phyloP scores from a whole-genome alignment of 129 eudicot species.

The Artemisia argyi region DNA sequence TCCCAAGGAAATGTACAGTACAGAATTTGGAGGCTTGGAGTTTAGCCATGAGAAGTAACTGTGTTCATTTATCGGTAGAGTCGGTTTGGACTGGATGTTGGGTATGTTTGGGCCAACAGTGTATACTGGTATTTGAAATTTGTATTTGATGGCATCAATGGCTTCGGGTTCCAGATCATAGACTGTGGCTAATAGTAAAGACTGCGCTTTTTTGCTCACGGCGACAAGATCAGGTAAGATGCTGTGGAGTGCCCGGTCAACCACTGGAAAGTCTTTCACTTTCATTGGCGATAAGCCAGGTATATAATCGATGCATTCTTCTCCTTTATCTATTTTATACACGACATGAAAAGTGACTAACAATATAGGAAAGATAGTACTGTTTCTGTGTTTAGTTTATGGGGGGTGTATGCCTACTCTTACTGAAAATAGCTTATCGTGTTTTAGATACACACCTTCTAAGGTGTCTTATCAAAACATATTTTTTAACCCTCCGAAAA shows the following conservation, averaged over 20 bases:
- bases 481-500: neutral
- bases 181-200: conserved; percentile 42
- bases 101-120: conserved; percentile 35
- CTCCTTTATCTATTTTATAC: conserved; percentile 32
- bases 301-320: conserved; percentile 41
- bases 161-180: conserved; percentile 50
- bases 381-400: neutral
- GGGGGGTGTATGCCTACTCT: neutral
- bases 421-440: too few species aligned
- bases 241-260: conserved; percentile 13
- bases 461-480: neutral
- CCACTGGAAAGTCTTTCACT: conserved; percentile 49
- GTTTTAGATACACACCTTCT: too few species aligned
- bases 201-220: conserved; percentile 36
- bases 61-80: neutral
- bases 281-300: conserved; percentile 57
- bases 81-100: neutral
- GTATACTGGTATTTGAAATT: conserved; percentile 27
- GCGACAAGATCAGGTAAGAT: neutral
- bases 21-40: conserved; percentile 40
- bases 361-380: neutral
- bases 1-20: conserved; percentile 49
- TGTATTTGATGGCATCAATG: conserved; percentile 26
- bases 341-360: neutral
- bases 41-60: conserved; percentile 45